A percentile compares a stretch with the other conserved stretches of the same genome.
Evolutionary conservation across 371 early-diverging fungal species (phyloP).

Genomic region (Saksenaea vasiformis): DNA sequence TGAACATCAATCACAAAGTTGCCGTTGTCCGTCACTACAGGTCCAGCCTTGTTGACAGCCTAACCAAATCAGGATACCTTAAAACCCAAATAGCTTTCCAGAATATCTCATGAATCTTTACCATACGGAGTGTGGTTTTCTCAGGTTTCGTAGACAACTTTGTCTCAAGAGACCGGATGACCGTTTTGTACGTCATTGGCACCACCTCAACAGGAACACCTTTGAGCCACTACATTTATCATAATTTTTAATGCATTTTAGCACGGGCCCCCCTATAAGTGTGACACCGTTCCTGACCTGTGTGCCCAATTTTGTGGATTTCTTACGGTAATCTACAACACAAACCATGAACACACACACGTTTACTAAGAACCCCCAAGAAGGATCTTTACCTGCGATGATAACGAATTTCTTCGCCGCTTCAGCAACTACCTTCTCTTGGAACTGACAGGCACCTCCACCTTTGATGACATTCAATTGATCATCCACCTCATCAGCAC

Average conservation of each 20-base stretch:
- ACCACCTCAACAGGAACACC: constrained; percentile 91
- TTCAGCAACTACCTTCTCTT: constrained; percentile 90
- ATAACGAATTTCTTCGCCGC: constrained; percentile 79
- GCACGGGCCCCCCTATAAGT: neutral
- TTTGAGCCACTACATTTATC: constrained; percentile 71
- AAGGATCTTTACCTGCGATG: constrained; percentile 60
- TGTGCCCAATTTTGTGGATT: constrained; percentile 74
- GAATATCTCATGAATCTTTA: neutral
- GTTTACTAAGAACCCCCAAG: neutral
- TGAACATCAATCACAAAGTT: constrained; percentile 87
- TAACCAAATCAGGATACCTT: neutral
- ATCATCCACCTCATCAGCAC: constrained; percentile 88
- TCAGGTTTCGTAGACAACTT: constrained; percentile 10
- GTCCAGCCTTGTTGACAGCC: constrained; percentile 78
- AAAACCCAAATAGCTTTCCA: neutral
- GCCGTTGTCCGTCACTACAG: constrained; percentile 91
- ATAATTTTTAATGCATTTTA: neutral
- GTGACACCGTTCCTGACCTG: constrained; percentile 36
- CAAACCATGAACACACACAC: neutral
- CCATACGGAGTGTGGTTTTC: constrained; percentile 11
- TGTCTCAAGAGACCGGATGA: constrained; percentile 4
- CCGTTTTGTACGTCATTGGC: constrained; percentile 59
- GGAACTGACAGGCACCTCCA: constrained; percentile 91
- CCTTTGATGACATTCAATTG: constrained; percentile 89
- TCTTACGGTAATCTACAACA: constrained; percentile 74